Evolutionary conservation across 768 basidiomycete genomes (phyloP).

Genomic region (Mycena rosella): DNA sequence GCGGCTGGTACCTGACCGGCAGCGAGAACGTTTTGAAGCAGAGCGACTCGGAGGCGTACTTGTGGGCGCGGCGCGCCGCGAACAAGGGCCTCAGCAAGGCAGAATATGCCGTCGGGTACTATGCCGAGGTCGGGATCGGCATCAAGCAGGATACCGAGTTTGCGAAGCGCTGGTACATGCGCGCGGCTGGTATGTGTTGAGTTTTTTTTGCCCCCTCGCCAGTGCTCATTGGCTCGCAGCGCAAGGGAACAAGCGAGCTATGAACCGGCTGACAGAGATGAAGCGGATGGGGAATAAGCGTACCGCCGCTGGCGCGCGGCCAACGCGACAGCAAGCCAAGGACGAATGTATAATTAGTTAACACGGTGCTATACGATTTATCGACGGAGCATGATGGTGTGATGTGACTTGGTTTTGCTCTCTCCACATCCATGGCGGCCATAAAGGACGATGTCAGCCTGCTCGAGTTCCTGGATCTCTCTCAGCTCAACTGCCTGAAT

Average conservation of each 20-base stretch:
- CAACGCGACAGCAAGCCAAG: conserved; percentile 93
- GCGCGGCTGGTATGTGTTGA: conserved; percentile 87
- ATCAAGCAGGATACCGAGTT: conserved; percentile 96
- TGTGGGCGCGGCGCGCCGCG: conserved; percentile 96
- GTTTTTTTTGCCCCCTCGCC: conserved; percentile 18
- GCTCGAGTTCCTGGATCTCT: conserved; percentile 68
- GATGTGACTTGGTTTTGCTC: not conserved
- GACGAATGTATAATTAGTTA: conserved; percentile 86
- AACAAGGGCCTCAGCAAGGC: conserved; percentile 98
- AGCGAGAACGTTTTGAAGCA: conserved; percentile 97
- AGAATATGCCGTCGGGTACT: conserved; percentile 99
- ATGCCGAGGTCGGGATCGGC: conserved; percentile 97
- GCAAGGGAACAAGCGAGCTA: conserved; percentile 98
- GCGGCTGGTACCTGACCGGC: conserved; percentile 98
- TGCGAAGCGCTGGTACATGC: conserved; percentile 99
- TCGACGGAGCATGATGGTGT: not conserved
- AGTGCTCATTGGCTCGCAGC: conserved; percentile 59
- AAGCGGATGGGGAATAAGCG: conserved; percentile 90
- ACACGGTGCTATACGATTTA: not conserved
- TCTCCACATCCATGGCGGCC: conserved; percentile 11
- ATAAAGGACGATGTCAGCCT: conserved; percentile 46
- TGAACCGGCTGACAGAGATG: conserved; percentile 95
- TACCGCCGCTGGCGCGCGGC: conserved; percentile 75
- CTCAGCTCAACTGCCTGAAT: conserved; percentile 79
- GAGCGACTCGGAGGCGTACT: conserved; percentile 97